phyloP scores from a whole-genome alignment of 768 basidiomycete genomes.

The Tephrocybe sp. region DNA sequence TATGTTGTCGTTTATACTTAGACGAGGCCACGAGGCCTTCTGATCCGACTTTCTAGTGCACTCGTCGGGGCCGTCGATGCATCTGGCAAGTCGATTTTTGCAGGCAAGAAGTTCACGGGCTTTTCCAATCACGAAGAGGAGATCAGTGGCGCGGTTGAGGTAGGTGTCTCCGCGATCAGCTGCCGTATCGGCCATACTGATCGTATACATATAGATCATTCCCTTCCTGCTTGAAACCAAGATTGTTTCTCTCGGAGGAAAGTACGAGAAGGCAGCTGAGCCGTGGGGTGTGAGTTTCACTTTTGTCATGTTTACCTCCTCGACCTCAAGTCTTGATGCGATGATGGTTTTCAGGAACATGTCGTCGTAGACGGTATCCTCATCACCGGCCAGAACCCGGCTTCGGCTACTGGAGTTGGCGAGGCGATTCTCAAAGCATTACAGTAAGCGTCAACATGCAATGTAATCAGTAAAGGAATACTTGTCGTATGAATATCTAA shows the following conservation, averaged over 20 bases:
- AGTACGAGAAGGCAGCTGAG: slow-evolving; percentile 56
- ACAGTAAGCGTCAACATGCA: slow-evolving; percentile 16
- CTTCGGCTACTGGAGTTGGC: slow-evolving; percentile 56
- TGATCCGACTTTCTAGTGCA: slow-evolving; percentile 37
- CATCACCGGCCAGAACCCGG: slow-evolving; percentile 77
- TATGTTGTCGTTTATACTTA: slow-evolving; percentile 30
- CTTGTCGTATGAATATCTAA: no score
- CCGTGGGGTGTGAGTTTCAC: slow-evolving; percentile 55
- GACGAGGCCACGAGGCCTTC: not conserved
- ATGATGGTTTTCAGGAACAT: slow-evolving; percentile 31
- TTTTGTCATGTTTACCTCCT: not conserved
- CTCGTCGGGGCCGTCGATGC: slow-evolving; percentile 56
- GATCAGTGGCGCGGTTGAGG: slow-evolving; percentile 42
- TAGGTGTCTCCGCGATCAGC: slow-evolving; percentile 24
- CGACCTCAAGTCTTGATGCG: no score
- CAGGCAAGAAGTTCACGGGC: slow-evolving; percentile 55
- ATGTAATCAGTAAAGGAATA: not conserved
- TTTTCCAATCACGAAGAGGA: slow-evolving; percentile 77
- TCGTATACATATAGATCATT: slow-evolving; percentile 25
- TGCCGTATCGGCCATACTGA: no score
- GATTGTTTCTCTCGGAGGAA: slow-evolving; percentile 64
- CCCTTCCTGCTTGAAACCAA: slow-evolving; percentile 75
- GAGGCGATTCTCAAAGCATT: slow-evolving; percentile 58
- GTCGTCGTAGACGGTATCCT: slow-evolving; percentile 60
- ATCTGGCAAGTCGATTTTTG: slow-evolving; percentile 64